These are phyloP conservation scores for Eucalyptus curtisii DNA, from an alignment of 345 rosid genomes.

Conservation along the genomic window DNA sequence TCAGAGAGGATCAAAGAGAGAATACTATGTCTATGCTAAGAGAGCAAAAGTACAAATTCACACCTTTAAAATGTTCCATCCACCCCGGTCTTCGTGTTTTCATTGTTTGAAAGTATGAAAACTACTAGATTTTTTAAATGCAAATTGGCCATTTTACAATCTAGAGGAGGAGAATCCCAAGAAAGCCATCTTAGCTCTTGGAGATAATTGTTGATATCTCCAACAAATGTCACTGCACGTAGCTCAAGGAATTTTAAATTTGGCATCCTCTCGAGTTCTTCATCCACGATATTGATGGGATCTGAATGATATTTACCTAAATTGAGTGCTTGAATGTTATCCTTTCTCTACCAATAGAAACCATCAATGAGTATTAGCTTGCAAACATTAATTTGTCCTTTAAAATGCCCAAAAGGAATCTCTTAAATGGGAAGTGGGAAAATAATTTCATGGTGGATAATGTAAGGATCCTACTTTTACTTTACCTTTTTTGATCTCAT, in stretches of 20 bases:
- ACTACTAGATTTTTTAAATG: not conserved
- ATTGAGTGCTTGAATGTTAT: not conserved
- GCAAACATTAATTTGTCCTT: not conserved
- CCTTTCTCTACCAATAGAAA: not conserved
- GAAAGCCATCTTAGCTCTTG: not conserved
- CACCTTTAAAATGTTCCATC: not conserved
- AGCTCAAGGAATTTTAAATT: not conserved
- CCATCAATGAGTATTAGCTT: not conserved
- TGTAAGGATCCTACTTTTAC: not conserved
- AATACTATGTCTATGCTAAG: not conserved
- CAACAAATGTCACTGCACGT: rapidly evolving
- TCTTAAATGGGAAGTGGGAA: rapidly evolving
- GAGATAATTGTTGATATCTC: not conserved
- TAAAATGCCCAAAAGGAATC: rapidly evolving
- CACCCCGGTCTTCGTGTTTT: not conserved
- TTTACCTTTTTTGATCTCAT: rapidly evolving
- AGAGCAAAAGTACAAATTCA: not conserved
- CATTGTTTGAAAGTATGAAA: rapidly evolving
- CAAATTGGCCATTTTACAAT: not conserved
- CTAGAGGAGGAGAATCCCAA: not conserved
- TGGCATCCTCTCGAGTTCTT: not conserved
- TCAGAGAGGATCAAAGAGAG: not conserved
- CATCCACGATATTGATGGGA: not conserved
- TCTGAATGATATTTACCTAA: rapidly evolving
- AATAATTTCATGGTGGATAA: rapidly evolving